Evolutionary conservation across 2,329 filamentous ascomycete genomes (phyloP).

Genomic region (Colletotrichum lupini): DNA sequence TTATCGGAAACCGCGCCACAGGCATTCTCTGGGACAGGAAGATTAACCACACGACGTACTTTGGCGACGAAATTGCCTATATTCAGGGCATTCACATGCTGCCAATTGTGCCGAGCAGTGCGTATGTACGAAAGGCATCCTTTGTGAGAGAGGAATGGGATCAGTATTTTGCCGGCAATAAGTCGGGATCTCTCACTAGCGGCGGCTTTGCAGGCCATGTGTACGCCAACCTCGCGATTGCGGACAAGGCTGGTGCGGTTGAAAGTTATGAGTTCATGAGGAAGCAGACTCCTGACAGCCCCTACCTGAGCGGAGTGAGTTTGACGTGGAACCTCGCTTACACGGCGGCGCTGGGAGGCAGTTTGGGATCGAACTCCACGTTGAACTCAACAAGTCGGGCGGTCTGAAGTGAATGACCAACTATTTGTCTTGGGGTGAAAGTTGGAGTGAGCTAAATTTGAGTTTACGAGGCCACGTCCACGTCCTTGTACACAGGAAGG

Average conservation of each 20-base stretch:
- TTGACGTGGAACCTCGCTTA: conserved; percentile 25
- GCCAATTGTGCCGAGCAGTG: conserved; percentile 70
- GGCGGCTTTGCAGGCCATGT: conserved; percentile 84
- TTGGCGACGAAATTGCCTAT: conserved; percentile 63
- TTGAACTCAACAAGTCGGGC: background rate
- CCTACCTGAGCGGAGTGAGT: background rate
- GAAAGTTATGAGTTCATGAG: conserved; percentile 30
- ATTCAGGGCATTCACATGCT: conserved; percentile 80
- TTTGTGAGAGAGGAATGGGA: conserved; percentile 83
- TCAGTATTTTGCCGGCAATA: conserved; percentile 29
- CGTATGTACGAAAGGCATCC: conserved; percentile 67
- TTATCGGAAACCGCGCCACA: conserved; percentile 62
- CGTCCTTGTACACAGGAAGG: background rate
- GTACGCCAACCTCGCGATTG: conserved; percentile 77
- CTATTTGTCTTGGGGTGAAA: background rate
- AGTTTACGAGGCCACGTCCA: too few relatives aligned
- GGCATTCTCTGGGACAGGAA: conserved; percentile 85
- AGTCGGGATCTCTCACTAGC: conserved; percentile 68
- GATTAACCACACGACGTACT: conserved; percentile 85
- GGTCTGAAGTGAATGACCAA: background rate
- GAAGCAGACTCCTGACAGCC: background rate
- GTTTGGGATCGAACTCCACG: background rate
- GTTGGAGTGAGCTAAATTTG: too few relatives aligned
- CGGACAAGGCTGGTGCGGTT: conserved; percentile 54
- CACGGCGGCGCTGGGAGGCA: conserved; percentile 23